Base-by-base conservation (phyloP, 2,329 filamentous ascomycete species). In the Penicillium vulpinum region DNA sequence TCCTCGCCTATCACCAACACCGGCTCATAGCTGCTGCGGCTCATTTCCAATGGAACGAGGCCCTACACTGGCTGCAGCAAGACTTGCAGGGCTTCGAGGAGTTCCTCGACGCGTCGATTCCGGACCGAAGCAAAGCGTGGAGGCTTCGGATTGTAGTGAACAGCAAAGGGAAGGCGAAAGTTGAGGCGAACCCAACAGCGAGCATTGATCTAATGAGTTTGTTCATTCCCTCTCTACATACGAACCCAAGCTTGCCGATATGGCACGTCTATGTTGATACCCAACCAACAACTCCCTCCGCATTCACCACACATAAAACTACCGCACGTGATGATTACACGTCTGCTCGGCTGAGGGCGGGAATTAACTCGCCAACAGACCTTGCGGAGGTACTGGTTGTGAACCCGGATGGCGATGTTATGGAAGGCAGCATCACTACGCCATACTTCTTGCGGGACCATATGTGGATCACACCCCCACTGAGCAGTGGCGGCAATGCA, bases 281-380 rank as follows among this genome's bases (percentile, higher is more conserved):
- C 0, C 56, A 75, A 28, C 67, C 77, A 4, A 88, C 82, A 0
- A 66, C 70, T 0, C 78, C 81, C 0, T 81, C 81, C 0, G 81
- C 85, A n/a, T 89, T 88, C 68, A 96, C 92, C 0, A 86, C 88
- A 56, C 90, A 89, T 78, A 97, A 99, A 74, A 97, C 93, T 0
- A 94, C 90, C 0, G 78, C 82, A 46, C 85, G 93, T 15, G 77
- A 79, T 10, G 80, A 86, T 70, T 97, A 97, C 72, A 84, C 89
- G 44, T 77, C 77, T 2, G 90, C 91, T 1, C 84, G 92, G 9
- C 68, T 76, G 26, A 82, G 90, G 15, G 84, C 82, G 1, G 77
- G 77, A 0, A 85, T 93, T 46, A 60, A 43, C 66, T 78, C 61
- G 2, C 63, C 53, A 62, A 59, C 68, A 56, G 71, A 76, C 36